A percentile compares a stretch with the other conserved stretches of the same genome.
These are phyloP conservation scores for Onygena corvina DNA, from an alignment of 2,329 filamentous ascomycete species.

Conservation along the genomic window DNA sequence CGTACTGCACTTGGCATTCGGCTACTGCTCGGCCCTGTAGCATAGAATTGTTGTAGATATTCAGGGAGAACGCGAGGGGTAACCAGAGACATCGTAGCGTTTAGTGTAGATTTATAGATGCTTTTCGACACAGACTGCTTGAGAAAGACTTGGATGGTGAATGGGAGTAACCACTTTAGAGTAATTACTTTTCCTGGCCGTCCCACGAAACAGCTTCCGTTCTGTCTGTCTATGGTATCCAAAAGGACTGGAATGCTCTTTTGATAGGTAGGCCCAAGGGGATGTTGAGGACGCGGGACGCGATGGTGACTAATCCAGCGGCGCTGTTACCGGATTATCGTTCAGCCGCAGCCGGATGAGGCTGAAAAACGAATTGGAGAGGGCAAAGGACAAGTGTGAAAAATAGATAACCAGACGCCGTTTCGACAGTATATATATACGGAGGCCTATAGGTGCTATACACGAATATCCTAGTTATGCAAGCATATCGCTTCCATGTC, in stretches of 20 bases:
- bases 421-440: no score
- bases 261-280: no score
- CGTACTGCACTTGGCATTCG: constrained; percentile 56
- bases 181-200: neutral
- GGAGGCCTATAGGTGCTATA: constrained; percentile 3
- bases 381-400: neutral
- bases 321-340: neutral
- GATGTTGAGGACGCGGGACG: neutral
- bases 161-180: neutral
- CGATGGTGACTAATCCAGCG: neutral
- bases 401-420: neutral
- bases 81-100: constrained; percentile 53
- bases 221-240: no score
- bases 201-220: no score
- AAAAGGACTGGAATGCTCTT: no score
- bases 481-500: neutral
- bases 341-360: neutral
- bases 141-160: neutral
- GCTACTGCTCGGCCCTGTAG: constrained; percentile 28
- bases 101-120: neutral
- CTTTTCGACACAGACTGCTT: neutral
- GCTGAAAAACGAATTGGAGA: neutral
- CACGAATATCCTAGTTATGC: neutral
- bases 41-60: constrained; percentile 65
- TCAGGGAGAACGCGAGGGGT: constrained; percentile 72